Base-by-base conservation (phyloP, 73 alveolate genomes). In the Blepharisma japonicum region DNA sequence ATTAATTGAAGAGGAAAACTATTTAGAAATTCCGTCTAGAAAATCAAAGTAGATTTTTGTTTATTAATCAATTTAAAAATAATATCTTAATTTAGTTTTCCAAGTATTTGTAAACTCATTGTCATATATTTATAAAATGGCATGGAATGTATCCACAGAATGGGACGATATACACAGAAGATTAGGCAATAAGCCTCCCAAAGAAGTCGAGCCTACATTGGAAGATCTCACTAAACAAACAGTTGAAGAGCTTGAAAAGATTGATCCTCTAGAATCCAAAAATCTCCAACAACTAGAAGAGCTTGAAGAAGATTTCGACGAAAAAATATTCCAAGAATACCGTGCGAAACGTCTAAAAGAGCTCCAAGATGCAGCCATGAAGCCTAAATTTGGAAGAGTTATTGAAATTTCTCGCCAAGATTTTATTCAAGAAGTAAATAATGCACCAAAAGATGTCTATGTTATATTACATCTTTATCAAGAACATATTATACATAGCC, bases 141-240 rank as follows among this genome's bases (percentile, higher is more conserved):
- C 93, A 84, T 79, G 77, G 20, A 90, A 83, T 77, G 95, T 88
- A 45, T 89, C 98, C 11, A 92, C 98, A 32, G 94, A 92, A 83
- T 90, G 98, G 98, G 96, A 92, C 77, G 98, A 92, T 51, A 90
- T 92, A 4, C 95, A 92, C 32, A 95, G 91, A 45, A 90, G 89
- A 86, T 56, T 87, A 71, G 98, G 98, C 21, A 92, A 92, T 82
- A 87, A 83, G 80, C 80, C 76, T 42, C 94, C 96, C 6, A 80
- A 90, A 7, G 91, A 80, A 55, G 81, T 66, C 9, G 84, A 68
- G 25, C 96, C 94, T 53, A 82, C 95, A 55, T 80, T 79, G 46
- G 96, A 92, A 48, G 94, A 92, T 68, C 51, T 83, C 18, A 76
- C 47, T 79, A 71, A 87, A 80, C 86, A 84, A 45, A 83, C 85